These are phyloP conservation scores for Warburgia ugandensis DNA, from an alignment of 164 flowering plant genomes.

Conservation along the genomic window DNA sequence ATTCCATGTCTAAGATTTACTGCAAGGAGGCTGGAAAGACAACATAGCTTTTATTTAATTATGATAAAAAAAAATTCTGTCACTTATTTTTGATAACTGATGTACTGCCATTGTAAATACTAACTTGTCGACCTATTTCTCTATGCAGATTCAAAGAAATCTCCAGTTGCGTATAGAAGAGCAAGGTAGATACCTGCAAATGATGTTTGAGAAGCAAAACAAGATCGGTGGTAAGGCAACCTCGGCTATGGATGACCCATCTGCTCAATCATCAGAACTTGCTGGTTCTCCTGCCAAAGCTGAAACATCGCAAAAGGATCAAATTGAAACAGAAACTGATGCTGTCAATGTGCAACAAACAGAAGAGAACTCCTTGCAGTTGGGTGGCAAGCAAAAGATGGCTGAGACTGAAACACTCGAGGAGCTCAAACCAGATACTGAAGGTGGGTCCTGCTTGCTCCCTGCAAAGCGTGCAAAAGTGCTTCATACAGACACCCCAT, in stretches of 20 bases:
- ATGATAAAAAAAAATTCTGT: too few relatives aligned
- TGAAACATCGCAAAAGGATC: conserved; percentile 23
- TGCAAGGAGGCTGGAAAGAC: too few relatives aligned
- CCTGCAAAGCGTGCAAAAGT: conserved; percentile 50
- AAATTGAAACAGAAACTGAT: conserved; percentile 11
- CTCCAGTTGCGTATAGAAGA: conserved; percentile 91
- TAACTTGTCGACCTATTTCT: background rate
- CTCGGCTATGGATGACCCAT: conserved; percentile 23
- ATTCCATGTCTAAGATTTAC: too few relatives aligned
- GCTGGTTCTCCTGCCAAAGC: conserved; percentile 21
- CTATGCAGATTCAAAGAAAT: conserved; percentile 80
- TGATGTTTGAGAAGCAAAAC: conserved; percentile 91
- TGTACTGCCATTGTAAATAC: too few relatives aligned
- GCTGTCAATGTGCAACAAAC: background rate
- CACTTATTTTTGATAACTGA: too few relatives aligned
- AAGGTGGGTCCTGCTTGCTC: conserved; percentile 19
- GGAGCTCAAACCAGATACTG: conserved; percentile 10
- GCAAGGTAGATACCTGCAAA: conserved; percentile 76
- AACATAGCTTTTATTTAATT: too few relatives aligned
- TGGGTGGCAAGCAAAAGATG: conserved; percentile 25
- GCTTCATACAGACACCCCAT: too few relatives aligned
- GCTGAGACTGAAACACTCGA: conserved; percentile 14
- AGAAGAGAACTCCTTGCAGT: conserved; percentile 19
- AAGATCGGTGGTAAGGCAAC: conserved; percentile 42
- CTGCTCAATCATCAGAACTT: conserved; percentile 26